Evolutionary conservation across 768 basidiomycete genomes (phyloP).

Genomic region (Coprinopsis strossmayeri): DNA sequence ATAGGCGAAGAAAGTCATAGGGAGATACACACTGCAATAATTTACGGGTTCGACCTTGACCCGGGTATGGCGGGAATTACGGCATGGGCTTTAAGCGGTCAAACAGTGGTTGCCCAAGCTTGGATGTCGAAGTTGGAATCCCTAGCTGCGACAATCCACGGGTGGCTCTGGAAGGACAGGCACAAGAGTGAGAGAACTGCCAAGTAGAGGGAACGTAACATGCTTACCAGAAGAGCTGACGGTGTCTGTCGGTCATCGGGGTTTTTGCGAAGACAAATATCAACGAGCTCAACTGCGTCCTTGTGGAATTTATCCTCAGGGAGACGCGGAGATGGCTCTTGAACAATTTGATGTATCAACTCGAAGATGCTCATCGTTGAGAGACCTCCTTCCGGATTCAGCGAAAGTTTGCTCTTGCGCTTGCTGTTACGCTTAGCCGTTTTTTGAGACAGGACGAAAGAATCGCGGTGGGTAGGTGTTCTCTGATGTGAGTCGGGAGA

Average conservation of each 20-base stretch:
- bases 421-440: constrained; percentile 49
- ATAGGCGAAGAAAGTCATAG: too few species aligned
- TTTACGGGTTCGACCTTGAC: too few species aligned
- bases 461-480: constrained; percentile 27
- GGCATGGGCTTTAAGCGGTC: too few species aligned
- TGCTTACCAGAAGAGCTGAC: constrained; percentile 77
- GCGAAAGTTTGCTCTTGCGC: constrained; percentile 76
- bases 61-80: too few species aligned
- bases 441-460: constrained; percentile 29
- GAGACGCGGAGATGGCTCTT: constrained; percentile 90
- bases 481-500: constrained; percentile 14
- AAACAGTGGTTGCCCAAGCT: constrained; percentile 75
- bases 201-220: constrained; percentile 12
- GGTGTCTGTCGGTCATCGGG: constrained; percentile 78
- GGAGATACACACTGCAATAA: too few species aligned
- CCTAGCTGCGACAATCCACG: constrained; percentile 65
- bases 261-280: constrained; percentile 87
- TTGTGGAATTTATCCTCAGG: constrained; percentile 57
- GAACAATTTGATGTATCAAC: constrained; percentile 94
- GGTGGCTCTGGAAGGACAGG: constrained; percentile 43
- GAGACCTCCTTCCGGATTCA: constrained; percentile 82
- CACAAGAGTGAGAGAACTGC: background rate
- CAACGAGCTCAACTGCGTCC: constrained; percentile 81
- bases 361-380: constrained; percentile 99
- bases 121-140: constrained; percentile 62